phyloP scores from a whole-genome alignment of 805 yeast genomes.

The Debaryomyces maramus region DNA sequence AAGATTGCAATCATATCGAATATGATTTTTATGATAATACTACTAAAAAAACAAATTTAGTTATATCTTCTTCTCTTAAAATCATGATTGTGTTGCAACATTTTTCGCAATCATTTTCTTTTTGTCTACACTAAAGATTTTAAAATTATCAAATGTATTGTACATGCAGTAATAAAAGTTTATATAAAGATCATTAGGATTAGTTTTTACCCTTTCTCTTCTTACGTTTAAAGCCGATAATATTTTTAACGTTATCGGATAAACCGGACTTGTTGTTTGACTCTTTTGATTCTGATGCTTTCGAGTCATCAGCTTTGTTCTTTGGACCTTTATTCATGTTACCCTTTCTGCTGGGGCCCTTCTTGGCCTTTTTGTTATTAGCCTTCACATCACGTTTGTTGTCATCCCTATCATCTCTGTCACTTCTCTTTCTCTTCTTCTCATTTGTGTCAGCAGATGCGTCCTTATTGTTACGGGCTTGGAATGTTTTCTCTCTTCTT shows the following conservation, averaged over 20 bases:
- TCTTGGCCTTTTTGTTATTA: slow-evolving; percentile 23
- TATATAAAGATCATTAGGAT: background rate
- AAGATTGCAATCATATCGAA: too few species aligned
- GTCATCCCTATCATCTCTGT: slow-evolving; percentile 13
- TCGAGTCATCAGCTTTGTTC: slow-evolving; percentile 4
- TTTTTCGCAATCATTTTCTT: too few species aligned
- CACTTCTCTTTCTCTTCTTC: slow-evolving; percentile 26
- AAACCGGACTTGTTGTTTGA: slow-evolving; percentile 31
- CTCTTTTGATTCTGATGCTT: slow-evolving; percentile 15
- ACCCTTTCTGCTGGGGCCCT: slow-evolving; percentile 40
- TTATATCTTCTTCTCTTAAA: too few species aligned
- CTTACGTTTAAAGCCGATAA: slow-evolving; percentile 70
- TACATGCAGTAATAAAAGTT: background rate
- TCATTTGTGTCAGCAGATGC: slow-evolving; percentile 10
- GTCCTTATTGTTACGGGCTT: slow-evolving; percentile 31
- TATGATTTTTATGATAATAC: too few species aligned
- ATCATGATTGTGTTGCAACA: too few species aligned
- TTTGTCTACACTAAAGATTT: too few species aligned
- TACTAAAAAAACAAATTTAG: too few species aligned
- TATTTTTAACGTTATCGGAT: slow-evolving; percentile 56
- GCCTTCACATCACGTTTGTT: slow-evolving; percentile 12
- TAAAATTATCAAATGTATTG: background rate
- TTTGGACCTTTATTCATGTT: slow-evolving; percentile 44
- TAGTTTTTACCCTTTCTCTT: slow-evolving; percentile 52
- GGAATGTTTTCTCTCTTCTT: slow-evolving; percentile 67